Conservation (phyloP, 164 flowering plant species). For the Sextonia rubra region DNA sequence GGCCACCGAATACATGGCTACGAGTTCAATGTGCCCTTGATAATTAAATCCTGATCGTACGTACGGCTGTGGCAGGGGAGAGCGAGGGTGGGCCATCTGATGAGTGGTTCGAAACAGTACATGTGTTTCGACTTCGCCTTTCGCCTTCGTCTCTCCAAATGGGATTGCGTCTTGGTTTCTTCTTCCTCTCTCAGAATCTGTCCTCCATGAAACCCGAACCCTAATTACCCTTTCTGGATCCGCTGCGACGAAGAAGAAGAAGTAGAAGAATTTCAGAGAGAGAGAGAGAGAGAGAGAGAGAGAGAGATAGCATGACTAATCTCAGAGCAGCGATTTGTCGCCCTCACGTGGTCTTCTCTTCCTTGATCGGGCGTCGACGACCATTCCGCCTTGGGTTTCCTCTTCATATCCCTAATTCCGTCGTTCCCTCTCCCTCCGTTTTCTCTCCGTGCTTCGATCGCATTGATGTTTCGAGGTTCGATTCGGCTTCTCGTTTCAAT, state of each 20-base stretch:
- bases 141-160: no score
- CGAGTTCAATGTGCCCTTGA: no score
- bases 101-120: no score
- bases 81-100: no score
- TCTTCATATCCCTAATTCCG: constrained; percentile 22
- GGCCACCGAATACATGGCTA: no score
- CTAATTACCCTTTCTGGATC: neutral
- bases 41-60: no score
- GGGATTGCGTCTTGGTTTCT: constrained; percentile 1
- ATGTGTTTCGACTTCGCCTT: no score
- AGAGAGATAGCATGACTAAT: constrained; percentile 5
- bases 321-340: constrained; percentile 37
- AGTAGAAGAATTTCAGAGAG: neutral
- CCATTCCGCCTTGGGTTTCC: constrained; percentile 33
- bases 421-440: constrained; percentile 21
- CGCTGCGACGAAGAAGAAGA: neutral
- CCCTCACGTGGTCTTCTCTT: constrained; percentile 55
- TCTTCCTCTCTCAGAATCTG: neutral
- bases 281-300: neutral
- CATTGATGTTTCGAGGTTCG: constrained; percentile 16
- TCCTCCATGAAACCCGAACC: neutral
- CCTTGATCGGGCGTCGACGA: constrained; percentile 44
- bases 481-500: constrained; percentile 30
- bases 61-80: no score
- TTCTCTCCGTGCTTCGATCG: constrained; percentile 22